Evolutionary conservation across 2,329 filamentous ascomycete genomes (phyloP).

Genomic region (Pseudocercospora pini-densiflorae): DNA sequence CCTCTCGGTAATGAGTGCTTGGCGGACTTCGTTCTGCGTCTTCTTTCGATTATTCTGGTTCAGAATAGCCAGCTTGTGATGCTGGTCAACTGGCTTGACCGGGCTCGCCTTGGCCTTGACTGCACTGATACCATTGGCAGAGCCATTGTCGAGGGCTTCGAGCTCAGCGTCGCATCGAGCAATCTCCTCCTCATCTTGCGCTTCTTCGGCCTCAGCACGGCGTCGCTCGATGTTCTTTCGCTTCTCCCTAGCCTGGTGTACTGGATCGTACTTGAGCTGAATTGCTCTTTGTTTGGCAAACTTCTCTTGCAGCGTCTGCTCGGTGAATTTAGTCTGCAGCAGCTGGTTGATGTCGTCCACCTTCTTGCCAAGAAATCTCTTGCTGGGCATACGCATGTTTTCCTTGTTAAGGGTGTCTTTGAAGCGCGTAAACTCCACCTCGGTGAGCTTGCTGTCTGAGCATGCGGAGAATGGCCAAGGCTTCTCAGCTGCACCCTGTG

Average conservation of each 20-base stretch:
- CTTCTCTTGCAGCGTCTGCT: constrained; percentile 79
- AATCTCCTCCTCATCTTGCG: constrained; percentile 65
- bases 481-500: constrained; percentile 81
- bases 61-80: constrained; percentile 80
- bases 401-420: constrained; percentile 75
- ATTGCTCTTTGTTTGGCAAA: constrained; percentile 72
- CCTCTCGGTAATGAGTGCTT: constrained; percentile 81
- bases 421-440: constrained; percentile 82
- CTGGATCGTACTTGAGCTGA: constrained; percentile 55
- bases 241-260: constrained; percentile 67
- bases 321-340: constrained; percentile 79
- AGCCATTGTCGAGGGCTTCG: constrained; percentile 66
- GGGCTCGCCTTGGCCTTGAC: constrained; percentile 50
- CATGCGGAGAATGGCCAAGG: constrained; percentile 90
- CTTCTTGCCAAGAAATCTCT: constrained; percentile 69
- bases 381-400: constrained; percentile 74
- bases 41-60: constrained; percentile 83
- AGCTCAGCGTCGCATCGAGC: constrained; percentile 56
- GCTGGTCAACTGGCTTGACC: constrained; percentile 61
- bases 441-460: constrained; percentile 79
- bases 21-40: constrained; percentile 88
- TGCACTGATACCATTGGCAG: constrained; percentile 61
- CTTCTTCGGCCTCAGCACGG: constrained; percentile 68
- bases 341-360: constrained; percentile 80
- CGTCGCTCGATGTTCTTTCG: constrained; percentile 69